Percentiles rank a stretch among this genome's conserved stretches.
Evolutionary conservation across 2,329 filamentous ascomycete species (phyloP).

Genomic region (Alternaria metachromatica): DNA sequence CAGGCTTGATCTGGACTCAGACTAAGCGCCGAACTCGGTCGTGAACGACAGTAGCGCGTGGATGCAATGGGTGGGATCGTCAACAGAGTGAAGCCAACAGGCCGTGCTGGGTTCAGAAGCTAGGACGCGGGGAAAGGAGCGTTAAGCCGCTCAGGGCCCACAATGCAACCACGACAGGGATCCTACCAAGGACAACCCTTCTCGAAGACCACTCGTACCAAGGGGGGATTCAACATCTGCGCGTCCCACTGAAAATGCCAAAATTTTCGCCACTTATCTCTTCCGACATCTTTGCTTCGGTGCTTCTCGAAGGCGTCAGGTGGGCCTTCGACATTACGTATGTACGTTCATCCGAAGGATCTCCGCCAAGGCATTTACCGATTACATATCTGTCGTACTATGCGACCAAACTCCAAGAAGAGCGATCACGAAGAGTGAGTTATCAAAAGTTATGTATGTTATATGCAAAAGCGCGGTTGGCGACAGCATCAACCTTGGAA

Average conservation of each 20-base stretch:
- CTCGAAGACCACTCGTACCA: not conserved
- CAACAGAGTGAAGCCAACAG: not conserved
- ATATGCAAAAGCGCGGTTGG: not conserved
- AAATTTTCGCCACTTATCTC: not conserved
- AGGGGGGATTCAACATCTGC: not conserved
- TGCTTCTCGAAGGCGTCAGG: not conserved
- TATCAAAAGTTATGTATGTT: not conserved
- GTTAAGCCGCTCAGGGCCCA: not conserved
- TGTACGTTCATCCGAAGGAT: not conserved
- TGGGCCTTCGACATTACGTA: not conserved
- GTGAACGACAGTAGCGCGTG: not conserved
- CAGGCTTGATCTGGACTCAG: not conserved
- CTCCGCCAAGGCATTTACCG: not conserved
- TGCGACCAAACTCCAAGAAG: not conserved
- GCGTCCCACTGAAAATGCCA: not conserved
- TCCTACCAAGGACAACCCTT: not conserved
- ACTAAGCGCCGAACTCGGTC: not conserved
- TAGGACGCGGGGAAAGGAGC: not conserved
- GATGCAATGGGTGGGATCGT: not conserved
- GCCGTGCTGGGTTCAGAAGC: not conserved
- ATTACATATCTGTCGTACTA: not conserved
- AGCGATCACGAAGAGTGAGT: not conserved
- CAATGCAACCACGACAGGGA: not conserved
- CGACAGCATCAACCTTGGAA: not conserved
- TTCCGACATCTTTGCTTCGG: not conserved